A percentile compares a stretch with the other conserved stretches of the same genome.
Conservation (phyloP, 805 yeast species). For the Saturnispora gosingensis region DNA sequence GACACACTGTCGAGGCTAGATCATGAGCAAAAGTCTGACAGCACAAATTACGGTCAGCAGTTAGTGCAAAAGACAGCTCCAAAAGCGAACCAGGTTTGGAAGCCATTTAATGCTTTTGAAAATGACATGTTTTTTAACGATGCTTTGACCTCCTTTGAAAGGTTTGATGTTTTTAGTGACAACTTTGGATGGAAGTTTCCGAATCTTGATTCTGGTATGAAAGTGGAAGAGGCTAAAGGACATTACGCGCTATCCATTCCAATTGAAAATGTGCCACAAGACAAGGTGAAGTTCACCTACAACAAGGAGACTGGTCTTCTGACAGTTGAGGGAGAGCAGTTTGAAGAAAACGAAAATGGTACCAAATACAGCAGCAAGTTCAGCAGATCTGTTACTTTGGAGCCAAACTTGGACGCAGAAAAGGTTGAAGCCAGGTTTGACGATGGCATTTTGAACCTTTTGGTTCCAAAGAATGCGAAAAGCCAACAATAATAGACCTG, state of each 20-base stretch:
- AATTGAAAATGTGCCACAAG: slow-evolving; percentile 40
- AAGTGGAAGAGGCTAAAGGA: slow-evolving; percentile 34
- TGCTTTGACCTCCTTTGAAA: slow-evolving; percentile 31
- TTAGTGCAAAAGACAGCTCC: not conserved
- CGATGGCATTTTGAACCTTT: slow-evolving; percentile 36
- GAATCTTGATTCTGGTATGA: not conserved
- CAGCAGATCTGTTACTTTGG: slow-evolving; percentile 27
- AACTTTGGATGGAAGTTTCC: not conserved
- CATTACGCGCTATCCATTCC: slow-evolving; percentile 35
- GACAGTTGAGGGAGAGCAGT: slow-evolving; percentile 34
- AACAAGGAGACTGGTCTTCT: slow-evolving; percentile 36
- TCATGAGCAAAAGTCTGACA: not conserved
- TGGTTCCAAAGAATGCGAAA: slow-evolving; percentile 29
- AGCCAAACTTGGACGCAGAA: slow-evolving; percentile 34
- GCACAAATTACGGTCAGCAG: not conserved
- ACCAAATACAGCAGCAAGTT: slow-evolving; percentile 13
- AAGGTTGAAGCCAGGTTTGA: slow-evolving; percentile 37
- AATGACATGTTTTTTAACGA: slow-evolving; percentile 15
- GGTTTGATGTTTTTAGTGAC: not conserved
- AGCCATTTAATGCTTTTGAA: slow-evolving; percentile 16
- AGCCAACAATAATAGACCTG: not conserved
- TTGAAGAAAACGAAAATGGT: not conserved
- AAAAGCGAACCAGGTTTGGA: slow-evolving; percentile 4
- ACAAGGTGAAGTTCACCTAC: slow-evolving; percentile 37
- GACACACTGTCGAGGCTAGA: not conserved